Evolutionary conservation across 1,139 yeast species (phyloP).

Genomic region (Lodderomyces beijingensis): DNA sequence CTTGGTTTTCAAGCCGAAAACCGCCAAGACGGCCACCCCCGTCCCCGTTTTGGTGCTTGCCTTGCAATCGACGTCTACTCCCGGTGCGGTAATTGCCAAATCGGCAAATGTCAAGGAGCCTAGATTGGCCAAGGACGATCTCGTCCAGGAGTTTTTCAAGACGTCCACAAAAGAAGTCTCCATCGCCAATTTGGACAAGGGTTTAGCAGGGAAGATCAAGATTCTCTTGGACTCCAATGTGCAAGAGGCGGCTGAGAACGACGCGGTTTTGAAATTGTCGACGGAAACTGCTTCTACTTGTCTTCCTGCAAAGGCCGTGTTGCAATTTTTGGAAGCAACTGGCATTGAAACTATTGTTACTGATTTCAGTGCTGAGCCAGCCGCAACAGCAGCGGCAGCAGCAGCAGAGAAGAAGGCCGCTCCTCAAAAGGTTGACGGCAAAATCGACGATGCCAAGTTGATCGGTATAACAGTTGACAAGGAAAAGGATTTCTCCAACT

Average conservation of each 20-base stretch:
- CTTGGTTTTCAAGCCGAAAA: slow-evolving; percentile 86
- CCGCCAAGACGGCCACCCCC: slow-evolving; percentile 78
- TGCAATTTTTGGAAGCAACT: slow-evolving; percentile 51
- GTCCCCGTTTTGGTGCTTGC: slow-evolving; percentile 83
- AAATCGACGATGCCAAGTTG: slow-evolving; percentile 82
- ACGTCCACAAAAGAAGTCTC: slow-evolving; percentile 64
- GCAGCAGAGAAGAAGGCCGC: slow-evolving; percentile 23
- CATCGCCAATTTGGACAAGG: slow-evolving; percentile 52
- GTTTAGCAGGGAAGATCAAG: slow-evolving; percentile 60
- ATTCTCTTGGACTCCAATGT: slow-evolving; percentile 62
- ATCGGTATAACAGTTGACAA: slow-evolving; percentile 96
- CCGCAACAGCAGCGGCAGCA: slow-evolving; percentile 24
- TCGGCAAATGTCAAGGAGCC: slow-evolving; percentile 79
- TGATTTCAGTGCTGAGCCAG: slow-evolving; percentile 54
- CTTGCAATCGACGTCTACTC: slow-evolving; percentile 64
- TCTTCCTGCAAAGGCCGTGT: slow-evolving; percentile 48
- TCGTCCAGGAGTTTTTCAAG: slow-evolving; percentile 63
- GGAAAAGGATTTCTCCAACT: slow-evolving; percentile 84
- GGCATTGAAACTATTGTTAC: slow-evolving; percentile 53
- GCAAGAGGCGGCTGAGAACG: slow-evolving; percentile 29
- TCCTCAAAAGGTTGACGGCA: slow-evolving; percentile 45
- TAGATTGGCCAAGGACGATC: slow-evolving; percentile 79
- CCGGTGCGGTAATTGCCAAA: slow-evolving; percentile 59
- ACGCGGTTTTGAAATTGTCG: slow-evolving; percentile 51
- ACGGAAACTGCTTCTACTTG: slow-evolving; percentile 57